Evolutionary conservation across 495 filamentous ascomycete species (phyloP), one percentile per base, ranked within the genome.

Genomic region (Clavariopsis aquatica): DNA sequence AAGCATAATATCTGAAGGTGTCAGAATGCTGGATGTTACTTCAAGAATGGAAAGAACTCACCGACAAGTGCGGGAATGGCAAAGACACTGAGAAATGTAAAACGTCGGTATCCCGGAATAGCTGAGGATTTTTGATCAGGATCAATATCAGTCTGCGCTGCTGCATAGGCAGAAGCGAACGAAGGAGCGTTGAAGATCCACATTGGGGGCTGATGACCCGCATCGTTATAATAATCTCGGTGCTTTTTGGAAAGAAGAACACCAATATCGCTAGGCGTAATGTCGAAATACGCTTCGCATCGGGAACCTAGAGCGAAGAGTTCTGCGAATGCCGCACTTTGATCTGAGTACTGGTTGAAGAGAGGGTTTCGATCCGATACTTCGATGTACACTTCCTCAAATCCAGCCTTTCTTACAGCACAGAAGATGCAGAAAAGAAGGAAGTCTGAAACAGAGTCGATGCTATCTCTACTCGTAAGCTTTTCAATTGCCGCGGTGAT

Each of bases 381-480:
- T 65, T 86, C 84, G 13, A 80, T 71, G 63, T 85, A 87, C 8
- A 85, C 83, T 62, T 87, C 84, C 63, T 85, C 82, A 47, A 86
- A 77, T 1, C 83, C 83, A 24, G 75, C 74, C 54, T 82, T 84
- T 28, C 83, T 73, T 12, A 81, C 79, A 7, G 83, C 79, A 56
- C 81, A 85, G 62, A 87, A 85, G 31, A 86, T 57, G 2, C 81
- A 75, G 22, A 87, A 75, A 0, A 79, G 76, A 46, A 85, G 65
- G 49, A 85, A 79, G 59, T 87, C 84, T 0, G 73, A 73, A 43
- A 78, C 72, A 6, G 79, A 72, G 70, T 85, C 26, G 58, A 84
- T 71, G 0, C 65, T 59, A n/a, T 74, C 74, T 24, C 71, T 70
- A 47, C 76, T 66, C 0, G 80, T 49, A 13, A 84, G 66, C 8